Evolutionary conservation across 2,329 filamentous ascomycete species (phyloP).

Genomic region (Dactylellina haptotyla): DNA sequence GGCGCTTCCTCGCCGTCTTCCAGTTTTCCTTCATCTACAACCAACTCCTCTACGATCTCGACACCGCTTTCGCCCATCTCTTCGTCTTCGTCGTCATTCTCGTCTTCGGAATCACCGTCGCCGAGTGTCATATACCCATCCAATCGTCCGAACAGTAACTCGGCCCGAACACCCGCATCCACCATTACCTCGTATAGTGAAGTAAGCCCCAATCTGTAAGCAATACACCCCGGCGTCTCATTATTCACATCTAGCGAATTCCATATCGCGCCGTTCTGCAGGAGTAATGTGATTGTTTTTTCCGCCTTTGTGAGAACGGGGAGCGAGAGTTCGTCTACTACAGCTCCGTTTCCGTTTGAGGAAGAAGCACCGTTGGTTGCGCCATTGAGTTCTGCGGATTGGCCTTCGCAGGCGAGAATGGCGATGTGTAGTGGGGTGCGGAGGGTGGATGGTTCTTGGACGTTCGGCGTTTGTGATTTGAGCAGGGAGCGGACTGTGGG

Average conservation of each 20-base stretch:
- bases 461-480: slow-evolving; percentile 73
- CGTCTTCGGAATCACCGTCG: slow-evolving; percentile 65
- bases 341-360: background rate
- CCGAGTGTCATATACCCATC: slow-evolving; percentile 81
- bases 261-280: slow-evolving; percentile 93
- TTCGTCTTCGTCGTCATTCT: slow-evolving; percentile 63
- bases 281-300: slow-evolving; percentile 77
- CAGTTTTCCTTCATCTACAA: slow-evolving; percentile 55
- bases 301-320: slow-evolving; percentile 69
- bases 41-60: slow-evolving; percentile 62
- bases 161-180: slow-evolving; percentile 88
- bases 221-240: slow-evolving; percentile 92
- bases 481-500: slow-evolving; percentile 75
- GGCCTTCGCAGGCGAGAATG: slow-evolving; percentile 75
- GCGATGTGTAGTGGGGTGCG: slow-evolving; percentile 90
- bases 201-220: slow-evolving; percentile 73
- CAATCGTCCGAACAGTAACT: slow-evolving; percentile 83
- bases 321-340: slow-evolving; percentile 56
- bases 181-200: slow-evolving; percentile 84
- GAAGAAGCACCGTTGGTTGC: slow-evolving; percentile 16
- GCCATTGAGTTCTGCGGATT: background rate
- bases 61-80: slow-evolving; percentile 58
- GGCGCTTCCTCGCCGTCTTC: slow-evolving; percentile 57
- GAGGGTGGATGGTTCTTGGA: slow-evolving; percentile 84
- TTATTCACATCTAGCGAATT: slow-evolving; percentile 88